Evolutionary conservation across 2,329 filamentous ascomycete genomes (phyloP), one percentile per base, ranked within the genome.

Genomic region (Exophiala viscosa): DNA sequence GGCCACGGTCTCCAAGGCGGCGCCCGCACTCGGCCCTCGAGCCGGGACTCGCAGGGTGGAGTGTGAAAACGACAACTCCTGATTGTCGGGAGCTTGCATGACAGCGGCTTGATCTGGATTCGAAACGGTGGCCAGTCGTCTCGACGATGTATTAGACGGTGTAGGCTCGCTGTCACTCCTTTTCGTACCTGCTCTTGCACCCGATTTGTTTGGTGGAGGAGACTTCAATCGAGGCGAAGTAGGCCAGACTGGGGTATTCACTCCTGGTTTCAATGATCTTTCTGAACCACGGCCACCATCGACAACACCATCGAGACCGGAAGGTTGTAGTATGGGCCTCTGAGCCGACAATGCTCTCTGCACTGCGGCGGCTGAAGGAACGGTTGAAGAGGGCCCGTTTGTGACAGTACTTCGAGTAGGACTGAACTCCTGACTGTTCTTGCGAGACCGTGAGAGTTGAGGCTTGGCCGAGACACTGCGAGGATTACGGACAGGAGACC

Each of bases 1-100:
- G 67, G 96, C 87, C 13, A 97, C 92, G 0, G 93, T 96, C 71
- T 95, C 92, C 52, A 96, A 74, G 43, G 82, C 82, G 44, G 85
- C 79, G 46, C 78, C 80, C 52, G 77, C 80, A 65, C 77, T 83
- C 47, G 78, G 76, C 54, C 79, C 81, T 60, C 84, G 78, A 32
- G 76, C 78, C 17, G 83, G 82, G 14, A 83, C 82, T 66, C 79
- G 74, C 72, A 81, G 41, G 61, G 20, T 48, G 67, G 69, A 36
- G 60, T 57, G 68, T 71, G 65, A 60, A 75, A 74, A 33, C 8
- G 76, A 69, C 34, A 32, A 48, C 33, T 66, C 63, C n/a, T 57
- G 55, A 33, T 39, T 46, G 13, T 64, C 54, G 41, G 55, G 49
- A 23, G 54, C 35, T 10, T 51, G 55, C 41, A 57, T 55, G 7